These are phyloP conservation scores for Paratinospora sagittata DNA, from an alignment of 164 flowering plant species.

Conservation along the genomic window DNA sequence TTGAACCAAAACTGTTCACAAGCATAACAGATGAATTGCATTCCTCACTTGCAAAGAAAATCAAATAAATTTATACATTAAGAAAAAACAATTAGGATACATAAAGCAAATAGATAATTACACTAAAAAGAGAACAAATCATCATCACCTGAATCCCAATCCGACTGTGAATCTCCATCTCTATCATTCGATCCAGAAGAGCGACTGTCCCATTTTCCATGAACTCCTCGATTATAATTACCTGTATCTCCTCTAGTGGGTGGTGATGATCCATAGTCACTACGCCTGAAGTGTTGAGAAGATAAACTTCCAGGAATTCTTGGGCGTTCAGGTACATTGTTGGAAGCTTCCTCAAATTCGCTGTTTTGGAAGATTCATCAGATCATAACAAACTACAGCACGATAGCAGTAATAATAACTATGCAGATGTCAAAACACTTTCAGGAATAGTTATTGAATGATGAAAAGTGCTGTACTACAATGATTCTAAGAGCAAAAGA, in stretches of 20 bases:
- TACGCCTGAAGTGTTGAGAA: slow-evolving; percentile 48
- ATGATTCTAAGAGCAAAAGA: too few relatives aligned
- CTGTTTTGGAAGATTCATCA: slow-evolving; percentile 32
- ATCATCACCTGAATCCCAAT: slow-evolving; percentile 56
- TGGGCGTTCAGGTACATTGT: slow-evolving; percentile 41
- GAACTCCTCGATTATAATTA: slow-evolving; percentile 48
- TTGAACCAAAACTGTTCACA: too few relatives aligned
- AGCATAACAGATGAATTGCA: too few relatives aligned
- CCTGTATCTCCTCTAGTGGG: slow-evolving; percentile 59
- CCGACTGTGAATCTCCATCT: slow-evolving; percentile 69
- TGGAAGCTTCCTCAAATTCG: slow-evolving; percentile 57
- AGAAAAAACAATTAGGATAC: neutral
- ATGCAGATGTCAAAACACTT: neutral
- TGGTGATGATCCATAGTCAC: slow-evolving; percentile 83
- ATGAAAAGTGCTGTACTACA: neutral
- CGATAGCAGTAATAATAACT: neutral
- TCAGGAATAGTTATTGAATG: neutral
- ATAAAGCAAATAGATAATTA: neutral
- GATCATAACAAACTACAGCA: slow-evolving; percentile 3
- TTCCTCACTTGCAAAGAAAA: too few relatives aligned
- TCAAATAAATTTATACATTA: neutral
- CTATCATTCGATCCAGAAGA: slow-evolving; percentile 66
- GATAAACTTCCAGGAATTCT: slow-evolving; percentile 48
- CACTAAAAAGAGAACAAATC: neutral
- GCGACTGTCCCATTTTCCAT: slow-evolving; percentile 83